phyloP scores from a whole-genome alignment of 306 rosid species.

The Corylus heterophylla region DNA sequence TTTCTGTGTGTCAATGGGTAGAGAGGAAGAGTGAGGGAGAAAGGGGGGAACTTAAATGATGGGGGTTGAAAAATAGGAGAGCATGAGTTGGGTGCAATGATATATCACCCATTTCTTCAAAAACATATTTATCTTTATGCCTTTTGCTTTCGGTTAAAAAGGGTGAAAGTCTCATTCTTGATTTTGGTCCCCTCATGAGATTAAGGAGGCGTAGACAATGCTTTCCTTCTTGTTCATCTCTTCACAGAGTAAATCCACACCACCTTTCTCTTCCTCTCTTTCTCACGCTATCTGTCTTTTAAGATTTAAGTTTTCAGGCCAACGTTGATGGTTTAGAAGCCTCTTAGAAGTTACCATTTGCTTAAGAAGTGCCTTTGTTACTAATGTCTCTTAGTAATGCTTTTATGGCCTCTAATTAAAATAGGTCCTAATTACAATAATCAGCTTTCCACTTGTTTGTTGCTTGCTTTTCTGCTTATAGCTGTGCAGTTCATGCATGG shows the following conservation, averaged over 20 bases:
- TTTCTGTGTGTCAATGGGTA: constrained; percentile 24
- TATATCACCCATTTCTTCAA: constrained; percentile 45
- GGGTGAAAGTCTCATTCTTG: constrained; percentile 33
- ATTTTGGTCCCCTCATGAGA: constrained; percentile 69
- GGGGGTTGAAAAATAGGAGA: constrained; percentile 49
- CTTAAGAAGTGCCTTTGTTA: constrained; percentile 10
- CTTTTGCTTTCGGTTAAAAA: constrained; percentile 48
- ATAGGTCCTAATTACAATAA: neutral
- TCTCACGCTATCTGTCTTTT: constrained; percentile 7
- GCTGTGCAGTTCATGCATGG: neutral
- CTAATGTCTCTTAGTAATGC: neutral
- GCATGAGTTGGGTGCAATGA: constrained; percentile 68
- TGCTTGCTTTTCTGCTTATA: neutral
- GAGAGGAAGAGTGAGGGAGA: constrained; percentile 28
- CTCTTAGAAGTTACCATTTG: constrained; percentile 7
- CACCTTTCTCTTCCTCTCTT: constrained; percentile 5
- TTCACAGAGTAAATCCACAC: constrained; percentile 56
- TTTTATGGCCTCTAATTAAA: constrained; percentile 3
- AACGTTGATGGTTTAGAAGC: constrained; percentile 23
- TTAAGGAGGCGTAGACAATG: constrained; percentile 75
- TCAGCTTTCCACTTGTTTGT: neutral
- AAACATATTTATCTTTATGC: constrained; percentile 22
- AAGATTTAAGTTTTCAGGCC: neutral
- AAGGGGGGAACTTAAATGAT: constrained; percentile 43
- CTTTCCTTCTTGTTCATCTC: constrained; percentile 87